These are phyloP conservation scores for Tetraselmis striata DNA, from an alignment of 139 green algal genomes.

Conservation along the genomic window DNA sequence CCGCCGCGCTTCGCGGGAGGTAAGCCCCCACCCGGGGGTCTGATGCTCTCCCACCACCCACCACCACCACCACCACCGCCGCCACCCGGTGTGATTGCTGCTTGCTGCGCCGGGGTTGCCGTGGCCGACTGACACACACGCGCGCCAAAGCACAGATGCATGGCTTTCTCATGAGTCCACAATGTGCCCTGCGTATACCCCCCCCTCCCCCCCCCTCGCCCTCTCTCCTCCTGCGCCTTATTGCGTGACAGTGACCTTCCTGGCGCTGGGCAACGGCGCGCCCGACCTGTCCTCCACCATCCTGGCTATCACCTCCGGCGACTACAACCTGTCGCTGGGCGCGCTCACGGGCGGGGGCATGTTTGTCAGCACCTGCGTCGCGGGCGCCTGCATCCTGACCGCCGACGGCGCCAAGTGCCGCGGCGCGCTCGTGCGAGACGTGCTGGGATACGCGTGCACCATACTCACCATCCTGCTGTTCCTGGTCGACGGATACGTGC, in stretches of 20 bases:
- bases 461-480: too few species aligned
- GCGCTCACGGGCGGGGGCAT: slow-evolving; percentile 33
- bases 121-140: too few species aligned
- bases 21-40: too few species aligned
- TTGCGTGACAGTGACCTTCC: slow-evolving; percentile 83
- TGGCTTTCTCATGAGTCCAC: neutral
- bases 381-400: slow-evolving; percentile 42
- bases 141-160: too few species aligned
- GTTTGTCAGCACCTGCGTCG: slow-evolving; percentile 39
- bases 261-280: slow-evolving; percentile 83
- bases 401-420: slow-evolving; percentile 45
- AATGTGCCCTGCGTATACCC: too few species aligned
- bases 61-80: too few species aligned
- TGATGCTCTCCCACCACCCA: too few species aligned
- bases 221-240: neutral
- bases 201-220: too few species aligned
- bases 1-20: slow-evolving; percentile 74
- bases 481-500: too few species aligned
- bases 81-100: too few species aligned
- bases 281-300: slow-evolving; percentile 82
- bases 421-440: slow-evolving; percentile 71
- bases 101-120: too few species aligned
- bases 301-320: slow-evolving; percentile 48
- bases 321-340: slow-evolving; percentile 35
- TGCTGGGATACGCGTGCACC: too few species aligned